Evolutionary conservation across 257 asterid genomes (phyloP), one percentile per base, ranked within the genome.

Genomic region (Jacaranda copaia): DNA sequence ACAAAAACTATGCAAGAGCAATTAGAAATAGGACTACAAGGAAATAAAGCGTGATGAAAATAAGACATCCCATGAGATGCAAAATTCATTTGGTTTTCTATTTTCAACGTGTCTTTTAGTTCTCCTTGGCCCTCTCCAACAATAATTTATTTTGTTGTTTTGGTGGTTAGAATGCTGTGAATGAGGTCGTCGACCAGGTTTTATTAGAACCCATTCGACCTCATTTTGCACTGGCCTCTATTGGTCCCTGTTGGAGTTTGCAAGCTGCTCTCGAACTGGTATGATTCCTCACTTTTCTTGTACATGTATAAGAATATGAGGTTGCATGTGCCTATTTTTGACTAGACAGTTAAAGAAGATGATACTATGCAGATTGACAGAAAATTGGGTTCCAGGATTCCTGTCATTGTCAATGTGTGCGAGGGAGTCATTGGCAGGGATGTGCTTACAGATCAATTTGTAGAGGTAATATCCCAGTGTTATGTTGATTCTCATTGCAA

Each of bases 341-440:
- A 52, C 59, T 51, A 76, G 72, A 58, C 39, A 70, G 74, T 58
- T 80, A 76, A 73, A 69, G 32, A 65, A 69, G 77, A 70, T 16
- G 64, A 20, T 43, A 12, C 79, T 57, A 73, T 86, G 86, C 89
- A 92, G 98, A 84, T 94, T 66, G 76, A 78, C 45, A 48, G 43
- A 40, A 89, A 84, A 72, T 82, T 92, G 51, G 92, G 91, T 77
- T 81, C 91, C 46, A 49, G 32, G 32, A 40, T 86, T 84, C 97
- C 98, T 39, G 52, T 86, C 36, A 62, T 89, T 72, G 82, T 87
- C 81, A 89, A 82, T 61, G 68, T 82, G 72, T 80, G 89, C 2
- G 87, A 85, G 77, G 98, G 96, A 80, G 71, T 90, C 79, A 86
- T 89, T 63, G 97, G 95, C 53, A 80, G 86, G 84, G 89, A 90